Percentiles rank a stretch among this genome's conserved stretches.
phyloP scores from a whole-genome alignment of 306 rosid genomes.

The Glycine tomentella region DNA sequence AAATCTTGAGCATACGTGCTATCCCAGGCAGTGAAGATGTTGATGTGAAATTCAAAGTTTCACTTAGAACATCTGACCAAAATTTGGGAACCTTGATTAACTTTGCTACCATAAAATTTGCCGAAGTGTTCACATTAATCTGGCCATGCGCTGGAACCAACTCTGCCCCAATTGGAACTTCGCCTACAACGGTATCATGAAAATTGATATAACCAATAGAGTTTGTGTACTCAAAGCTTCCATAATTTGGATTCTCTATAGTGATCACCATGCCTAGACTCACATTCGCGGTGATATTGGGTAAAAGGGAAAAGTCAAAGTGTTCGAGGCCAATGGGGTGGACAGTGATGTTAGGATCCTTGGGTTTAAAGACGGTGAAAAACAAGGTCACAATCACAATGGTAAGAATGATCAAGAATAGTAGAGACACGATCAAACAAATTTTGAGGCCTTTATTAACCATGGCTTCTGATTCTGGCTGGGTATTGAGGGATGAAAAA shows the following conservation, averaged over 20 bases:
- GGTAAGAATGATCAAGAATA: conserved; percentile 41
- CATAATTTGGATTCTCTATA: conserved; percentile 50
- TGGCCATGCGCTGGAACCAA: conserved; percentile 41
- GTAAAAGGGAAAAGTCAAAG: not conserved
- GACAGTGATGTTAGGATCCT: conserved; percentile 47
- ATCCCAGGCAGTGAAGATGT: conserved; percentile 49
- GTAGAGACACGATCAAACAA: conserved; percentile 31
- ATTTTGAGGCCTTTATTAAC: conserved; percentile 40
- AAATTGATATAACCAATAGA: conserved; percentile 33
- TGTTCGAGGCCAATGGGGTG: conserved; percentile 31
- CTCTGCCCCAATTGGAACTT: conserved; percentile 35
- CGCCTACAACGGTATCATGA: conserved; percentile 31
- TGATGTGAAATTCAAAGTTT: conserved; percentile 52
- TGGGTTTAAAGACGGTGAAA: conserved; percentile 55
- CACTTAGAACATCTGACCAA: not conserved
- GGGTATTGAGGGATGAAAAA: not conserved
- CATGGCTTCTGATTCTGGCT: conserved; percentile 44
- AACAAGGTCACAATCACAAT: conserved; percentile 39
- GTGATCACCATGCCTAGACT: conserved; percentile 43
- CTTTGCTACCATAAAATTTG: conserved; percentile 42
- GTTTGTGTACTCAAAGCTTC: conserved; percentile 28
- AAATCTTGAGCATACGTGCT: conserved; percentile 44
- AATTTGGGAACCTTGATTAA: conserved; percentile 13
- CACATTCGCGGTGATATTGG: conserved; percentile 17
- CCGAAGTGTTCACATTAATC: conserved; percentile 23